Conservation (phyloP, 2,329 filamentous ascomycete genomes). For the Pseudopyricularia javanii region DNA sequence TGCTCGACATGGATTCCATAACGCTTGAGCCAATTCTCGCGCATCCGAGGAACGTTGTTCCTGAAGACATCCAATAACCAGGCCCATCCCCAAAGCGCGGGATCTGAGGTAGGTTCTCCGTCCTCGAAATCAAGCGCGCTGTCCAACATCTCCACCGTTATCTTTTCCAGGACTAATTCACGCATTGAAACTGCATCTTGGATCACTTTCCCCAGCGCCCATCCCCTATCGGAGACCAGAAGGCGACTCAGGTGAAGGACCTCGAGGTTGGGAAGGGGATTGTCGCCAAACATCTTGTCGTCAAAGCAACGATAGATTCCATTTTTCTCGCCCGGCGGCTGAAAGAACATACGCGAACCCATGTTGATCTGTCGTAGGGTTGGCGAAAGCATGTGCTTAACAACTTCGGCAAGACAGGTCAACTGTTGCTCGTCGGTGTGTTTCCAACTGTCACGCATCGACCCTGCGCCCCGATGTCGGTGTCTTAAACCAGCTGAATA, state of each 20-base stretch:
- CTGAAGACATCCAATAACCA: background rate
- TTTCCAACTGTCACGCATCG: too few species aligned
- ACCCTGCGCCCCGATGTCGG: too few species aligned
- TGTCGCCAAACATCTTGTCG: background rate
- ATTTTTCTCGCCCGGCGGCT: background rate
- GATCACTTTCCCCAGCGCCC: background rate
- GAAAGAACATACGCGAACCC: background rate
- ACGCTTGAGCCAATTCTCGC: background rate
- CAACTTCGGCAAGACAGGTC: background rate
- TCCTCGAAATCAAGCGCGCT: background rate
- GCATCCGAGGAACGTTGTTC: background rate
- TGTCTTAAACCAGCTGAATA: too few species aligned
- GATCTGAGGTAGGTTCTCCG: background rate
- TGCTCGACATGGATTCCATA: background rate
- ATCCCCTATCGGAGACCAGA: background rate
- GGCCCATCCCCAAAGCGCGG: too few species aligned
- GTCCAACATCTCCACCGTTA: background rate
- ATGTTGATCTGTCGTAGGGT: background rate
- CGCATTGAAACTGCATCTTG: background rate
- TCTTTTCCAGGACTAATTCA: background rate
- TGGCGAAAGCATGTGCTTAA: background rate
- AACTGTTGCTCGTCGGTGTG: too few species aligned
- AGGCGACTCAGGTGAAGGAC: background rate
- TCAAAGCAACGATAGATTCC: background rate
- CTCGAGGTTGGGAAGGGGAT: background rate